Evolutionary conservation across 2,329 filamentous ascomycete species (phyloP), one percentile per base, ranked within the genome.

Genomic region (Trichoderma gracile): DNA sequence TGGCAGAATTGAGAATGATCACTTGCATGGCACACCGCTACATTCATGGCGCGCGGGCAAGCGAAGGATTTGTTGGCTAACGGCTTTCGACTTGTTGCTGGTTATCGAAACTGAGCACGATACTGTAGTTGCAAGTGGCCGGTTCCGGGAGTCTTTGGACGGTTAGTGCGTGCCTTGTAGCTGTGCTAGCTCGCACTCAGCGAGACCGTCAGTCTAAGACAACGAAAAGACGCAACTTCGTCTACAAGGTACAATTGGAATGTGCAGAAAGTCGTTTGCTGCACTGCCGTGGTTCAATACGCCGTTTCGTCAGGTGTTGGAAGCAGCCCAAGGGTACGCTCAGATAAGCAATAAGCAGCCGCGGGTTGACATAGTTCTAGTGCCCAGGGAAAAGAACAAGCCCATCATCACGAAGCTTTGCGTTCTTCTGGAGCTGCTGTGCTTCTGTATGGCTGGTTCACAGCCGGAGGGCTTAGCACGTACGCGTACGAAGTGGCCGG

Each of bases 261-360:
- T 30, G 27, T 30, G 7, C 27, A 10, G 7, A 2, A 8, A 30
- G 9, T 42, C 33, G 33, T 17, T 42, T 43, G 52, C 33, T 54
- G 52, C 52, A n/a, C 33, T 43, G 21, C 19, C 17, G 14, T 59
- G 12, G 12, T 38, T 10, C 33, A 1, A 38, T 14, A 38, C 30
- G 30, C 30, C 10, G 9, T 33, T 10, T 10, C 30, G 10, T 33
- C 9, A 9, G 9, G 9, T 33, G 30, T 10, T 27, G n/a, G n/a
- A n/a, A n/a, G n/a, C n/a, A n/a, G n/a, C n/a, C n/a, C n/a, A n/a
- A n/a, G n/a, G n/a, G n/a, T n/a, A n/a, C n/a, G 30, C 33, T 38
- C 33, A 38, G 33, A 47, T 61, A 38, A 52, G 47, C 38, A 61
- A 61, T 61, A 61, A 61, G 58, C 58, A 61, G 46, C 46, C 58